Evolutionary conservation across 306 rosid species (phyloP), one percentile per base, ranked within the genome.

Genomic region (Vigna unguiculata): DNA sequence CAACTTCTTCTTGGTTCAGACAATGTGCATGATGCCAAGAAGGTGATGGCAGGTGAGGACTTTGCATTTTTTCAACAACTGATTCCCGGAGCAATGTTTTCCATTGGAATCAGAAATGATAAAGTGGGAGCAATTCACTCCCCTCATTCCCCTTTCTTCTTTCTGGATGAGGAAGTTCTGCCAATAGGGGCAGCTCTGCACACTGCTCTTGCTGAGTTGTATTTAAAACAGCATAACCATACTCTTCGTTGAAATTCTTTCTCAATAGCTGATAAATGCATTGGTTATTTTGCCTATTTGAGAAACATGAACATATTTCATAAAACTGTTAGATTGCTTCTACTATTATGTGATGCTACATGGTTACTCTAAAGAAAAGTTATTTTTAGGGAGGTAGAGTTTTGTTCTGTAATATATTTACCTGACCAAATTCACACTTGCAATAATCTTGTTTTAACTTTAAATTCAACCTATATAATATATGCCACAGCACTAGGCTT

Each of bases 1-100:
- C 53, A 81, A 32, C 90, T 85, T 83, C 28, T 91, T 77, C 85
- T 89, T 66, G 92, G 90, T 74, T 81, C 85, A 17, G 78, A 85
- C 46, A 89, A 89, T 78, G 94, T 89, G 55, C 76, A 45, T 83
- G 77, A 38, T 19, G 88, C 76, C 60, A 11, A 59, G 74, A 86
- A 43, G 72, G 74, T 78, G 22, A 82, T 89, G 97, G 92, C 90
- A n/a, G 90, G 91, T 34, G 97, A 91, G 79, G 97, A 91, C 74
- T 82, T 82, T 22, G 89, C 97, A 61, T 86, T 16, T 71, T 86
- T 86, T 80, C 97, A 89, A 69, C 75, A 87, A 79, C 34, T 80
- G 66, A 77, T 87, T 78, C 94, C 94, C 0, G 92, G 92, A 78
- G 36, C 75, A 17, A 63, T 86, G 85, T 24, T 68, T 84, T 12